Base-by-base conservation (phyloP, 164 flowering plant genomes). In the Vitis cinerea region DNA sequence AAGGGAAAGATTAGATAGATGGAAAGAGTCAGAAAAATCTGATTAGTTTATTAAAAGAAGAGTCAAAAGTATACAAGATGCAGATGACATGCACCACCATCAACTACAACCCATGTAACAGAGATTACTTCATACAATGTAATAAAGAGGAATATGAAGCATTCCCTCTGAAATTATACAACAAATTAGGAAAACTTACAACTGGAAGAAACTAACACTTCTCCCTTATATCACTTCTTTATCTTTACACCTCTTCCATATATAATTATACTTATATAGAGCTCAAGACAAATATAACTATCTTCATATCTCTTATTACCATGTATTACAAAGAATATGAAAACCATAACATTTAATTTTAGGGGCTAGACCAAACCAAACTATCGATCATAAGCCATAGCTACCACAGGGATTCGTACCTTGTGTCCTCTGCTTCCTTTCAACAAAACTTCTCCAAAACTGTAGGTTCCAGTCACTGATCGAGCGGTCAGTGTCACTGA, bases 371-470 rank as follows among this genome's bases (percentile, higher is more conserved):
- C 37, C 23, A 65, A 56, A 56, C 67, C 65, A 59, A 49, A 10
- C 73, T 83, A 91, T 59, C 90, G 81, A 60, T 83, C 57, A 76
- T 88, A 88, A 63, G 90, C 99, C 97, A 93, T 90, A 10, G 90
- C 99, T 16, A 89, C 93, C 5, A 95, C 98, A 8, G 98, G 99
- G 72, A 95, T 86, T 73, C 89, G 80, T 50, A 93, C 99, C 81
- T 85, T 93, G 81, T 95, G 99, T 63, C 99, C 96, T 73, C 93
- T 74, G 77, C 87, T 93, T 4, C 99, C 99, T 79, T 95, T 95
- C 87, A 95, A 60, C 66, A 85, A 17, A 66, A 95, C 83, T 80
- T 91, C 87, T 14, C 99, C 99, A 68, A 93, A 95, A 75, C 90
- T 85, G 75, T 93, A 95, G 27, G 79, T 51, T 52, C 97, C 97